These are phyloP conservation scores for Gossypium aridum DNA, from an alignment of 441 rosid species.

Conservation along the genomic window DNA sequence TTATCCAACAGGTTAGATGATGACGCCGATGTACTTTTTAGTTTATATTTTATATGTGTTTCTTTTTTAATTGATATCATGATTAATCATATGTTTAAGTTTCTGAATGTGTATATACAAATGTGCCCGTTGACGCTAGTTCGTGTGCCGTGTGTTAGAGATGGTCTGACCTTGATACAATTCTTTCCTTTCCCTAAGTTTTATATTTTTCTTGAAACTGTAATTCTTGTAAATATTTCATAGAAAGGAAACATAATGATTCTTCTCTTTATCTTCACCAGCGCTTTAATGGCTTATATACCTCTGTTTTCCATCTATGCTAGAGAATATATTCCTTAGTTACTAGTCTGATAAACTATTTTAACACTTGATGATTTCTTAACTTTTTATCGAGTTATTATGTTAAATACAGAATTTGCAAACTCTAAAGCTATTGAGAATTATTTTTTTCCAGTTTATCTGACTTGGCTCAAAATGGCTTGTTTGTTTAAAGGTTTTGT, in stretches of 20 bases:
- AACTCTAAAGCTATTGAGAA: not conserved
- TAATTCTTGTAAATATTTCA: not conserved
- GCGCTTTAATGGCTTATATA: not conserved
- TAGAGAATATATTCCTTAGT: not conserved
- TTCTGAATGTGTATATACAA: not conserved
- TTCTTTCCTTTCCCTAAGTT: not conserved
- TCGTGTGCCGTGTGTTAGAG: not conserved
- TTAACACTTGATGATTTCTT: not conserved
- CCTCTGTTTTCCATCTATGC: not conserved
- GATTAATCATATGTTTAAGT: not conserved
- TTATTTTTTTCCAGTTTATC: not conserved
- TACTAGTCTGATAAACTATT: not conserved
- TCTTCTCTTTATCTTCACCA: not conserved
- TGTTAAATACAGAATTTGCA: not conserved
- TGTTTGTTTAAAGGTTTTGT: not conserved
- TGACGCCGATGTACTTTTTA: not conserved
- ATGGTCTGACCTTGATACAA: not conserved
- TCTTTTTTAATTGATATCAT: not conserved
- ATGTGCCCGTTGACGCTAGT: not conserved
- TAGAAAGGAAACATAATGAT: not conserved
- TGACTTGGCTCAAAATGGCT: not conserved
- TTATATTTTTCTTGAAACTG: not conserved
- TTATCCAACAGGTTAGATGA: constrained; percentile 66
- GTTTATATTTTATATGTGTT: not conserved
- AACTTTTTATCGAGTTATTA: not conserved